These are phyloP conservation scores for Monosporascus sp. DNA, from an alignment of 2,329 filamentous ascomycete species.

Conservation along the genomic window DNA sequence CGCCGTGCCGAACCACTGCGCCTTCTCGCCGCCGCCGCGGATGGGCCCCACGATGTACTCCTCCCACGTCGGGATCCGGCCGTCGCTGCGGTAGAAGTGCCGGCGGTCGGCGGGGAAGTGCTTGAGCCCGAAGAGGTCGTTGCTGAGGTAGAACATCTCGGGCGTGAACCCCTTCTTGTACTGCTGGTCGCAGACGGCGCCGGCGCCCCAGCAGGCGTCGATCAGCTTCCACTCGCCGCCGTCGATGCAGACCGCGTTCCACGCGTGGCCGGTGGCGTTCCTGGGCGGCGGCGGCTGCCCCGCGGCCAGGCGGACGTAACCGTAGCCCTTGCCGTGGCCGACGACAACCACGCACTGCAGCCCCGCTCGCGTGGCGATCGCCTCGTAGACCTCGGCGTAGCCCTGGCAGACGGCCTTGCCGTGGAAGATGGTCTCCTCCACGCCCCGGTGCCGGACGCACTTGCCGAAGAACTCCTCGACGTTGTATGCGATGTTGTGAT, in stretches of 20 bases:
- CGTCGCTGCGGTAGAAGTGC: conserved; percentile 72
- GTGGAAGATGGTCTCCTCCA: conserved; percentile 66
- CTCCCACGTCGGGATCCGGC: conserved; percentile 66
- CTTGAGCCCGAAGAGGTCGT: conserved; percentile 73
- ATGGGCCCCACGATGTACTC: conserved; percentile 68
- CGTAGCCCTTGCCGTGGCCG: conserved; percentile 84
- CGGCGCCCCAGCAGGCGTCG: conserved; percentile 91
- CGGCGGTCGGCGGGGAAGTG: conserved; percentile 70
- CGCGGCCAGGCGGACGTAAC: conserved; percentile 57
- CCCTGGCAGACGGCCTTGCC: conserved; percentile 89
- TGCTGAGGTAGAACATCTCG: conserved; percentile 52
- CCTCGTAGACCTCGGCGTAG: conserved; percentile 77
- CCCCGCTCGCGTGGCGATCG: conserved; percentile 72
- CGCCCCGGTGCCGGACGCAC: conserved; percentile 60
- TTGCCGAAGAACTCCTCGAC: conserved; percentile 71
- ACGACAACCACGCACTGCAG: conserved; percentile 69
- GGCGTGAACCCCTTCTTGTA: conserved; percentile 69
- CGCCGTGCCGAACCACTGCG: conserved; percentile 40
- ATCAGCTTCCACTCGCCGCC: conserved; percentile 85
- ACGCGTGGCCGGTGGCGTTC: conserved; percentile 67
- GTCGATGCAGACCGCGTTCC: conserved; percentile 90
- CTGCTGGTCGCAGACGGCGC: conserved; percentile 51
- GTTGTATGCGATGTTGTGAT: conserved; percentile 90
- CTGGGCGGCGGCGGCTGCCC: conserved; percentile 62
- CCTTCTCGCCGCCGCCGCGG: conserved; percentile 40